Base-by-base conservation (phyloP, 768 basidiomycete species). In the Collybia sordida region DNA sequence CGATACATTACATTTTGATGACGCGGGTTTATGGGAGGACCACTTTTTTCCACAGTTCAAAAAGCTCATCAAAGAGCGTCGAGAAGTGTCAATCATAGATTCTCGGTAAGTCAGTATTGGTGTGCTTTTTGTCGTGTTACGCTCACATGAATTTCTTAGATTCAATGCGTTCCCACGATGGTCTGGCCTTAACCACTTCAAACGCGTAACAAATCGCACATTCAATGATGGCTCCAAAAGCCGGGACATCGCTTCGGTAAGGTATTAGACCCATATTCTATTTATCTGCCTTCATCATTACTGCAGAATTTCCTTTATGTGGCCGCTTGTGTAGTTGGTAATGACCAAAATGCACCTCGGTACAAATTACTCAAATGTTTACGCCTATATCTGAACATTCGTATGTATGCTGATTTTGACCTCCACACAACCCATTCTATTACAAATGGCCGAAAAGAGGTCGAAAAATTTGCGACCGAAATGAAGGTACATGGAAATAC, bases 1-100 rank as follows among this genome's bases (percentile, higher is more conserved):
- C 42, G 73, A 78, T 54, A 59, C 56, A 2, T 59, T 76, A 21
- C 75, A 77, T 52, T 56, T 51, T n/a, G 57, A 47, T 49, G 64
- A 34, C 40, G 38, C 21, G 74, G 74, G 5, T 19, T 72, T 4
- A 63, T 57, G 50, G 64, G 64, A 0, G 58, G 65, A 31, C 72
- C 73, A 42, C 25, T 75, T 1, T 63, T 62, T 24, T 28, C n/a
- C 6, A 46, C 63, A 22, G 3, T 71, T 18, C 60, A 68, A 47
- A 35, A 27, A 28, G 31, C 67, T 4, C 42, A 52, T 0, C 34
- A 17, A 0, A 48, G 60, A 11, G 5, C 25, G 49, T 1, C 38
- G 51, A 1, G n/a, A 45, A 8, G 53, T 49, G 2, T 47, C 64
- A 14, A 47, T 65, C 39, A 37, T 57, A 27, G 57, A 66, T 50